phyloP scores from a whole-genome alignment of 352 stramenopile species.

The Phytophthora brassicae region DNA sequence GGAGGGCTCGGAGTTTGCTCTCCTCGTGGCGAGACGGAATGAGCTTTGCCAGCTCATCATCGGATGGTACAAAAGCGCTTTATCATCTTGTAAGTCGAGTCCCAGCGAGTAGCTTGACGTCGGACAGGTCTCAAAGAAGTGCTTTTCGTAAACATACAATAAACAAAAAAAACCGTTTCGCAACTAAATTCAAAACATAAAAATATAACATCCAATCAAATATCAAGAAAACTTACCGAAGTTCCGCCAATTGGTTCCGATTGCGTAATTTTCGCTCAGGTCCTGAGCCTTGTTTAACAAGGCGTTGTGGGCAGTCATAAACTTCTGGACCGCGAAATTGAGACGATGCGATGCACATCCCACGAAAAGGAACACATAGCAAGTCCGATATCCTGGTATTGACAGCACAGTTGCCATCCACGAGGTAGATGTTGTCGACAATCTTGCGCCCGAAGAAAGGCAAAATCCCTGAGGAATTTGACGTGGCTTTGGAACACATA shows the following conservation, averaged over 20 bases:
- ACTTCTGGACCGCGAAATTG: neutral
- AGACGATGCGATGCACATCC: slow-evolving; percentile 1
- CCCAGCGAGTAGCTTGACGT: neutral
- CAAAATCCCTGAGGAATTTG: neutral
- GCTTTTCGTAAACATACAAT: neutral
- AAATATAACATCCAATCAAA: neutral
- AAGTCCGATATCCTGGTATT: slow-evolving; percentile 5
- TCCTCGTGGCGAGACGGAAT: neutral
- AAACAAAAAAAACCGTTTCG: too few species aligned
- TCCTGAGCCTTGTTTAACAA: neutral
- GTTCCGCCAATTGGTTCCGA: neutral
- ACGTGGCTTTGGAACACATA: too few species aligned
- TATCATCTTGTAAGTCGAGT: slow-evolving; percentile 5
- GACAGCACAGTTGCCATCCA: neutral
- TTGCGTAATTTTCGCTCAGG: slow-evolving; percentile 1
- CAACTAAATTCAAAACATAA: neutral
- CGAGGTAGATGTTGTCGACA: neutral
- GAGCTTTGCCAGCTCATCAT: neutral
- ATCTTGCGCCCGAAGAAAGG: neutral
- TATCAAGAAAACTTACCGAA: neutral
- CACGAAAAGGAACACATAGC: neutral
- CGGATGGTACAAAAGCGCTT: slow-evolving; percentile 3
- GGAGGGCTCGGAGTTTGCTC: slow-evolving; percentile 3
- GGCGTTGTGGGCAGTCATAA: neutral
- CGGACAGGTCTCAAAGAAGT: neutral